phyloP scores from a whole-genome alignment of 257 asterid genomes.

The Leptodermis oblonga region DNA sequence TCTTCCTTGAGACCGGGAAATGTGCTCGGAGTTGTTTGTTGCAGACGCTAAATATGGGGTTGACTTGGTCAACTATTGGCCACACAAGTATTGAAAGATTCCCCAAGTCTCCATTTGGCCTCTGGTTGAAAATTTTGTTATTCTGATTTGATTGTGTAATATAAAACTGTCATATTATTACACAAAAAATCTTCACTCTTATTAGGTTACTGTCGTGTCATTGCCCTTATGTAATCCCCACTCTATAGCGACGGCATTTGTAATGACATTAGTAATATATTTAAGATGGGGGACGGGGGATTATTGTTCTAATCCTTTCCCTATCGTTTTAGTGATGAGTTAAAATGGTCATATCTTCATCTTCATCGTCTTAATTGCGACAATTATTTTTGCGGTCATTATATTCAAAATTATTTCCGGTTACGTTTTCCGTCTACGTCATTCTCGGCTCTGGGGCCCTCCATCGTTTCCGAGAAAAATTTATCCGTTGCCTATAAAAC shows the following conservation, averaged over 20 bases:
- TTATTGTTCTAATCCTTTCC: too few relatives aligned
- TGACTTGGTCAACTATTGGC: too few relatives aligned
- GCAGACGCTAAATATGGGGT: not conserved
- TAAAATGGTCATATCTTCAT: not conserved
- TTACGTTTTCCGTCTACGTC: not conserved
- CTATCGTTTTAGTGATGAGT: not conserved
- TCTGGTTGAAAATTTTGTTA: not conserved
- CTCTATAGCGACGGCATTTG: too few relatives aligned
- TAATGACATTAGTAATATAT: too few relatives aligned
- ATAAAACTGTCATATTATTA: not conserved
- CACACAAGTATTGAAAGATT: too few relatives aligned
- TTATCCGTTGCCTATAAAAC: constrained; percentile 32
- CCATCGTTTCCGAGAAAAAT: constrained; percentile 9
- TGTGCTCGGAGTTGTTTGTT: not conserved
- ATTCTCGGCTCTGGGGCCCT: not conserved
- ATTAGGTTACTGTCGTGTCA: too few relatives aligned
- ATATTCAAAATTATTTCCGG: not conserved
- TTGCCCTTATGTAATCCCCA: too few relatives aligned
- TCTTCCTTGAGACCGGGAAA: not conserved
- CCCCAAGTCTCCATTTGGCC: too few relatives aligned
- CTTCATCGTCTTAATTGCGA: not conserved
- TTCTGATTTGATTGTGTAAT: not conserved
- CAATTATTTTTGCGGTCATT: constrained; percentile 1
- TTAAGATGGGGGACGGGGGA: too few relatives aligned
- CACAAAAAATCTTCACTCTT: too few relatives aligned